Base-by-base conservation (phyloP, 2,329 filamentous ascomycete species). In the Colletotrichum plurivorum region DNA sequence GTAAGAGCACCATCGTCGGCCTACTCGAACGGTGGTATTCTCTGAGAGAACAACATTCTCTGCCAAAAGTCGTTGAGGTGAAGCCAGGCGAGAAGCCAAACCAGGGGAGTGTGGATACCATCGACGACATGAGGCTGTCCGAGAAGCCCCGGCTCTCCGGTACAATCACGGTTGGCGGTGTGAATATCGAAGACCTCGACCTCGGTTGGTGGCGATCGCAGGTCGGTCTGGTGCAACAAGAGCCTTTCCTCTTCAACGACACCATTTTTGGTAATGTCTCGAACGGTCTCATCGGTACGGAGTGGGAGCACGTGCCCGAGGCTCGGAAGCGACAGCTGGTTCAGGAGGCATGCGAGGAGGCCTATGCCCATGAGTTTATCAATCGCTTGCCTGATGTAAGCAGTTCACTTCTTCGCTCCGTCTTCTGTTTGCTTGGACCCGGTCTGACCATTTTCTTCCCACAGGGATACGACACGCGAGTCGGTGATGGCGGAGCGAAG, bases 401-500 rank as follows among this genome's bases (percentile, higher is more conserved):
- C 57, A 3, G 5, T 18, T 15, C 10, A 27, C 52, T 18, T 2
- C 2, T 9, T 0, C 2, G 0, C 8, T 18, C n/a, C 18, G 6
- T 22, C 8, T 49, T 22, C 18, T n/a, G 6, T 49, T 49, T 8
- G 18, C 12, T 9, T 12, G 46, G 2, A 9, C 5, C 7, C 7
- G 8, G 8, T 25, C 57, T 55, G 31, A 25, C 43, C 9, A 9
- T 15, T 49, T 13, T 36, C 31, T 10, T 36, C 12, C 2, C 39
- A 13, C 31, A 73, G 71, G 85, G 84, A 6, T 91, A 90, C 72
- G 81, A 85, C 2, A 88, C 88, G 0, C 78, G 81, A 9, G 87
- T 90, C 2, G 89, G 89, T 2, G 87, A 90, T 72, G 83, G 84
- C 20, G 89, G 90, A 16, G 85, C 87, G 58, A 87, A 87, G 71